Evolutionary conservation across 768 basidiomycete species (phyloP), one percentile per base, ranked within the genome.

Genomic region (Phlebiopsis gigantea): DNA sequence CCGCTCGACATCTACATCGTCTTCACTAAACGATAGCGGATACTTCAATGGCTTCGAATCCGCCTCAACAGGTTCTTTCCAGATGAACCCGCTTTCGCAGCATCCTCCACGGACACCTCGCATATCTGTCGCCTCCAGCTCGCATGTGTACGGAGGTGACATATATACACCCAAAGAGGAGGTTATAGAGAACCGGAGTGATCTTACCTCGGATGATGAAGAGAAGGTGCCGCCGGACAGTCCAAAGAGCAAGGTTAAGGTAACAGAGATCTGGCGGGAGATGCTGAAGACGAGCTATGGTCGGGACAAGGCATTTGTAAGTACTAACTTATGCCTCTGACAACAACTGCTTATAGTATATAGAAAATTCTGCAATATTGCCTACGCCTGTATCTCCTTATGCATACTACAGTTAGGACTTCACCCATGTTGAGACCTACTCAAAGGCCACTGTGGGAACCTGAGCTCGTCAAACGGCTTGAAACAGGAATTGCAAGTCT

Each of bases 351-450:
- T 64, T 48, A 31, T 47, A 2, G 8, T 50, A 34, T 30, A 25
- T 39, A 93, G 90, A 93, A 93, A 91, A 65, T 92, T 55, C 83
- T 93, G 55, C 91, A 93, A 75, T 93, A 93, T 68, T 79, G 87
- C 22, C 81, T 93, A 59, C 82, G 82, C 46, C 72, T 91, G 50
- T 89, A 85, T 68, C 76, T 93, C 31, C 68, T 88, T 29, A 82
- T 90, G 68, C 90, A 93, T 66, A 71, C 72, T 51, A 75, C 80
- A 2, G 46, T 84, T 41, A 73, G 77, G 6, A 64, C 72, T 26
- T 79, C 71, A 55, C 68, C 75, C 31, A 62, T 85, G 3, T 68
- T 87, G 55, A 75, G 80, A 53, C 74, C 73, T 55, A 67, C 73
- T 6, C 69, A 69, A 53, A 77, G 75, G 55, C 73, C 74, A 12